Evolutionary conservation across 352 stramenopile genomes (phyloP).

Genomic region (Phytophthora sp.): DNA sequence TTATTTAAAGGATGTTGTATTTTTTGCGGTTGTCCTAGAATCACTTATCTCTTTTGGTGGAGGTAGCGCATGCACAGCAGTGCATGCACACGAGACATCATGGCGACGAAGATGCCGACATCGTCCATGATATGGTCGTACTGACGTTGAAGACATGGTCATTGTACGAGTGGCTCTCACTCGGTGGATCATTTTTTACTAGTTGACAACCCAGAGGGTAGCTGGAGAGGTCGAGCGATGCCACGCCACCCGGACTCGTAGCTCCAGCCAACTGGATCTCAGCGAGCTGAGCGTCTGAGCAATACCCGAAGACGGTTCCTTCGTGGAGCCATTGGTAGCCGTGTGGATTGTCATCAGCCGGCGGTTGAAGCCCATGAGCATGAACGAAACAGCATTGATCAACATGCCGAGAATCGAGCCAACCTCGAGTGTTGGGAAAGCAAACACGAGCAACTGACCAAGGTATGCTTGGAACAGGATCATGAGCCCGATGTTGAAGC

Average conservation of each 20-base stretch:
- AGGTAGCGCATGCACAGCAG: constrained; percentile 44
- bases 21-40: too few species aligned
- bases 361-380: constrained; percentile 49
- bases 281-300: constrained; percentile 19
- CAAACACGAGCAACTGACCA: constrained; percentile 29
- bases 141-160: constrained; percentile 36
- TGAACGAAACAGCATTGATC: constrained; percentile 30
- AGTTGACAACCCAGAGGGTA: constrained; percentile 30
- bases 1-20: too few species aligned
- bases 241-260: background rate
- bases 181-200: constrained; percentile 21
- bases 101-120: constrained; percentile 27
- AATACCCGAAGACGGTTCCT: constrained; percentile 37
- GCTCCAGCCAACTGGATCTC: constrained; percentile 3
- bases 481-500: constrained; percentile 25
- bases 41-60: constrained; percentile 23
- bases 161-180: constrained; percentile 19
- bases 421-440: constrained; percentile 27
- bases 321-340: constrained; percentile 47
- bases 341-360: constrained; percentile 27
- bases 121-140: constrained; percentile 29
- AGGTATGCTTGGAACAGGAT: constrained; percentile 36
- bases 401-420: constrained; percentile 25
- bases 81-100: constrained; percentile 34
- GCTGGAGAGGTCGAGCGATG: constrained; percentile 7